Evolutionary conservation across 2,329 filamentous ascomycete genomes (phyloP), one percentile per base, ranked within the genome.

Genomic region (Coniochaeta sp.): DNA sequence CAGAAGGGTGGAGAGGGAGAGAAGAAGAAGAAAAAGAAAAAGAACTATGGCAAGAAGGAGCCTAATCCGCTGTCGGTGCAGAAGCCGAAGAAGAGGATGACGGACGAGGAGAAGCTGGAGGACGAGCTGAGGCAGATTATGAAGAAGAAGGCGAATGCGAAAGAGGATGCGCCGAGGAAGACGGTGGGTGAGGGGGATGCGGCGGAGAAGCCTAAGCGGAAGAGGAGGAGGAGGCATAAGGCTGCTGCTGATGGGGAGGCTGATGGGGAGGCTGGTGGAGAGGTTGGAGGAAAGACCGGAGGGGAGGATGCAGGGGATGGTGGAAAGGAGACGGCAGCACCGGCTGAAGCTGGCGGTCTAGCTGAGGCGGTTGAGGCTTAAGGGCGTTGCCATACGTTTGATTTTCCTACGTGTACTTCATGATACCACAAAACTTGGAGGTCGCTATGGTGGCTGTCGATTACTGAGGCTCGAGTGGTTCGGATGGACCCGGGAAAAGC

Each of bases 41-140:
- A 63, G 49, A 54, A 27, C 6, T 61, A 60, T 38, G 65, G 66
- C 7, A 53, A 48, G 35, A 68, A 69, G 56, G 59, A 57, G 6
- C 62, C 67, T 7, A 67, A 70, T 48, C 64, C 67, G 18, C 51
- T 69, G 48, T 58, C 65, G 33, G 55, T 67, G 32, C 67, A 67
- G 61, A 66, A 68, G 58, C 50, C 61, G 53, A 66, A 69, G 59
- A 66, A 64, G 57, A 60, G 61, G 58, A 18, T 52, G 26, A 49
- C 51, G 16, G 45, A 16, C 4, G 26, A 48, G 26, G 26, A 31
- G 45, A 18, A 30, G 28, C 45, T 18, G 26, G 28, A 48, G 16
- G 45, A 18, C 14, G 20, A 42, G 38, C 8, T 26, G 38, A 42
- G 22, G 38, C 38, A 42, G 20, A 42, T 24, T 24, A n/a, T 42